These are phyloP conservation scores for Kwoniella sp. DNA, from an alignment of 768 basidiomycete genomes.

Conservation along the genomic window DNA sequence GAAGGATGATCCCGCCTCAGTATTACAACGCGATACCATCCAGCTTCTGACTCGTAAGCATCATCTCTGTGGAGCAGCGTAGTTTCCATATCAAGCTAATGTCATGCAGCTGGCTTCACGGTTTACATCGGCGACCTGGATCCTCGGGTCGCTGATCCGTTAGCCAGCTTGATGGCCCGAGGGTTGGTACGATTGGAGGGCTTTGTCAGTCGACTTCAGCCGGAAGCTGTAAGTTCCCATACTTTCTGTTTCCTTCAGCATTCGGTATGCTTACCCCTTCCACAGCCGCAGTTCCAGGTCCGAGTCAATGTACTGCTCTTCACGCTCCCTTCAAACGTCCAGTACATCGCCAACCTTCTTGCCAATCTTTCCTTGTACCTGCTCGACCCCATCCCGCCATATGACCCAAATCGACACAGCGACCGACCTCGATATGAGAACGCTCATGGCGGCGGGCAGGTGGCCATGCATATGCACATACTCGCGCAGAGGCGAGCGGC, in stretches of 20 bases:
- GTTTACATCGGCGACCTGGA: constrained; percentile 53
- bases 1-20: constrained; percentile 18
- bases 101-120: constrained; percentile 29
- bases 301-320: constrained; percentile 84
- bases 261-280: constrained; percentile 50
- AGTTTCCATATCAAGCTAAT: not conserved
- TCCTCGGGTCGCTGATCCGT: constrained; percentile 21
- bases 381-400: constrained; percentile 74
- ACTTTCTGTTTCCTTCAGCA: not conserved
- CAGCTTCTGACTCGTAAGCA: constrained; percentile 47
- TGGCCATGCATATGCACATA: constrained; percentile 26
- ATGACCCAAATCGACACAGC: constrained; percentile 63
- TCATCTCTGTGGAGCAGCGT: too few species aligned
- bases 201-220: constrained; percentile 47
- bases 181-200: constrained; percentile 55
- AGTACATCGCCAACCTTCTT: constrained; percentile 76
- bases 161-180: constrained; percentile 38
- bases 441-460: constrained; percentile 65
- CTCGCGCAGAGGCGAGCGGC: constrained; percentile 13
- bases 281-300: constrained; percentile 57
- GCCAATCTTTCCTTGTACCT: constrained; percentile 70
- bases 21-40: constrained; percentile 24
- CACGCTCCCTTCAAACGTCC: constrained; percentile 90
- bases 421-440: constrained; percentile 76
- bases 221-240: constrained; percentile 46